Evolutionary conservation across 2,329 filamentous ascomycete genomes (phyloP).

Genomic region (Alternaria gaisen): DNA sequence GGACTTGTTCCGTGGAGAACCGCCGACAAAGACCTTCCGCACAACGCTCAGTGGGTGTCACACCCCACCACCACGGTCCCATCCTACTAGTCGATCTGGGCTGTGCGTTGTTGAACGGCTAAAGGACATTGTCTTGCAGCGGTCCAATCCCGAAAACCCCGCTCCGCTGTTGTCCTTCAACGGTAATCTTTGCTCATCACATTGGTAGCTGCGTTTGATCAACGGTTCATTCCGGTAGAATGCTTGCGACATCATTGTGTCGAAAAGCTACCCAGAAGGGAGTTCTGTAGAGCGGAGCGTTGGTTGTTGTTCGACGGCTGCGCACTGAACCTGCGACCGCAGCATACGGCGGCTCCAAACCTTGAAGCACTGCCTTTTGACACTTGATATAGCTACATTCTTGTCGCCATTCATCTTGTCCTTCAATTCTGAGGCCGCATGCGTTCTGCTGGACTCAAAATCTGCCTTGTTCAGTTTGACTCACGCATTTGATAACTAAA

Average conservation of each 20-base stretch:
- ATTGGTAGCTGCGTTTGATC: constrained; percentile 1
- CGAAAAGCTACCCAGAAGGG: neutral
- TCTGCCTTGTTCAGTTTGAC: constrained; percentile 6
- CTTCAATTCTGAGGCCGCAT: neutral
- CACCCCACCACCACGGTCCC: constrained; percentile 13
- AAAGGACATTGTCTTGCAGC: constrained; percentile 16
- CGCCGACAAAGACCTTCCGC: constrained; percentile 10
- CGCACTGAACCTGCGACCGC: constrained; percentile 7
- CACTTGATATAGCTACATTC: constrained; percentile 1
- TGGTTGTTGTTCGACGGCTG: neutral
- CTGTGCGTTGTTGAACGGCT: constrained; percentile 24
- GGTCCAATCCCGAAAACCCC: constrained; percentile 4
- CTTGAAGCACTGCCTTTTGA: constrained; percentile 9
- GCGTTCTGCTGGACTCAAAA: neutral
- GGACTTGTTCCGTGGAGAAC: constrained; percentile 3
- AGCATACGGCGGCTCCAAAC: constrained; percentile 3
- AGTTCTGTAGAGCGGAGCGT: neutral
- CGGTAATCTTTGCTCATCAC: constrained; percentile 5
- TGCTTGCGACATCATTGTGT: neutral
- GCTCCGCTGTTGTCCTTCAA: constrained; percentile 11
- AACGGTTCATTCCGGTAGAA: neutral
- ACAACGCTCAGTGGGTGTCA: constrained; percentile 9
- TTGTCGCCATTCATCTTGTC: neutral
- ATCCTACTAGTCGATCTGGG: constrained; percentile 10
- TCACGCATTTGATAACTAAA: neutral